Evolutionary conservation across 352 stramenopile species (phyloP).

Genomic region (Globisporangium solare): DNA sequence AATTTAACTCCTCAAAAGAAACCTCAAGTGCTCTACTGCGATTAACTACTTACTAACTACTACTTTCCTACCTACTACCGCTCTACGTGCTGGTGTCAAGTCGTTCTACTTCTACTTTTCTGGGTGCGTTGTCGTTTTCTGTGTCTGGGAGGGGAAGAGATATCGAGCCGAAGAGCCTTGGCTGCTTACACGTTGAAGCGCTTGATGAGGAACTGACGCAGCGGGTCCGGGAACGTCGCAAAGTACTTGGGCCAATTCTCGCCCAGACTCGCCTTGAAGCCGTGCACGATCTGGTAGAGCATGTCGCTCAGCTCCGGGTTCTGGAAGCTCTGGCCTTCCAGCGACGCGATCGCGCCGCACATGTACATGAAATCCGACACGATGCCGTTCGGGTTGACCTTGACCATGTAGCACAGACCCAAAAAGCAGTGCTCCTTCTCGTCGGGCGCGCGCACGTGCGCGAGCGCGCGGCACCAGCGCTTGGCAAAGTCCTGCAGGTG

Average conservation of each 20-base stretch:
- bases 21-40: not conserved
- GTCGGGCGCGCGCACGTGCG: slow-evolving; percentile 73
- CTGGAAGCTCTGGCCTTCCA: slow-evolving; percentile 75
- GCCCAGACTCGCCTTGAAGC: slow-evolving; percentile 84
- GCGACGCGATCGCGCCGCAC: slow-evolving; percentile 83
- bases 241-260: slow-evolving; percentile 87
- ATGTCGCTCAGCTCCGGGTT: slow-evolving; percentile 80
- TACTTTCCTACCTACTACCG: not conserved
- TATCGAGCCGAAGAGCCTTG: not conserved
- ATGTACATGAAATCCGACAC: slow-evolving; percentile 89
- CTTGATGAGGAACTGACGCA: slow-evolving; percentile 75
- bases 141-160: not conserved
- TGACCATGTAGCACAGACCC: slow-evolving; percentile 89
- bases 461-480: slow-evolving; percentile 84
- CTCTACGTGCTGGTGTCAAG: not conserved
- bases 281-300: slow-evolving; percentile 85
- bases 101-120: not conserved
- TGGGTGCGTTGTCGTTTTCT: not conserved
- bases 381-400: slow-evolving; percentile 86
- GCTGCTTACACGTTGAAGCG: slow-evolving; percentile 77
- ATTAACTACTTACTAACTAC: slow-evolving; percentile 1
- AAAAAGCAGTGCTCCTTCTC: slow-evolving; percentile 91
- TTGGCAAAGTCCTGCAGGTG: slow-evolving; percentile 85
- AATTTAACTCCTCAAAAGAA: slow-evolving; percentile 1
- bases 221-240: slow-evolving; percentile 70